Conservation (phyloP, 345 rosid genomes). For the Syzygium aromaticum region DNA sequence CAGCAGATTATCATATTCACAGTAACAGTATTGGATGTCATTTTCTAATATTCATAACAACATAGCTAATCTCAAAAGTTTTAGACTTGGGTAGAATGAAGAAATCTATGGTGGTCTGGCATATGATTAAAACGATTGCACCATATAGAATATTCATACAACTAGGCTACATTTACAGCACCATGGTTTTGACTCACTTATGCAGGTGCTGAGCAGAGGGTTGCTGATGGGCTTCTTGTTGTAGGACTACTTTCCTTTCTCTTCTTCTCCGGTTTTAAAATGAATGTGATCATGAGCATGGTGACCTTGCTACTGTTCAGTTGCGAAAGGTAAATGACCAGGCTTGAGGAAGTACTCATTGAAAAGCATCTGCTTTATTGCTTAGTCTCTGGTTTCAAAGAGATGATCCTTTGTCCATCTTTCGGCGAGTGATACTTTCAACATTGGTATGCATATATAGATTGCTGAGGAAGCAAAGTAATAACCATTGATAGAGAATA, state of each 20-base stretch:
- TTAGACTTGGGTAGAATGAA: neutral
- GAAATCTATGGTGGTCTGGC: neutral
- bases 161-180: neutral
- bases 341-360: neutral
- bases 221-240: neutral
- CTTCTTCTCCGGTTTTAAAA: neutral
- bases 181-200: neutral
- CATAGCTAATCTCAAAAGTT: neutral
- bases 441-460: neutral
- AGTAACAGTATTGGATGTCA: neutral
- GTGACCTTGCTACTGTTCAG: neutral
- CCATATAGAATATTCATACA: neutral
- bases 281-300: neutral
- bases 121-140: neutral
- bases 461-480: neutral
- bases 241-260: neutral
- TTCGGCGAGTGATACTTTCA: neutral
- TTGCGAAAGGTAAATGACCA: neutral
- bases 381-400: neutral
- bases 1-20: neutral
- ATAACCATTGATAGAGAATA: neutral
- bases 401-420: neutral
- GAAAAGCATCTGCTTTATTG: neutral
- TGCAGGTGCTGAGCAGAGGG: neutral
- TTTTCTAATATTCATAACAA: neutral